phyloP scores from a whole-genome alignment of 1,284 basidiomycete genomes.

The Singerocomus inundabilis region DNA sequence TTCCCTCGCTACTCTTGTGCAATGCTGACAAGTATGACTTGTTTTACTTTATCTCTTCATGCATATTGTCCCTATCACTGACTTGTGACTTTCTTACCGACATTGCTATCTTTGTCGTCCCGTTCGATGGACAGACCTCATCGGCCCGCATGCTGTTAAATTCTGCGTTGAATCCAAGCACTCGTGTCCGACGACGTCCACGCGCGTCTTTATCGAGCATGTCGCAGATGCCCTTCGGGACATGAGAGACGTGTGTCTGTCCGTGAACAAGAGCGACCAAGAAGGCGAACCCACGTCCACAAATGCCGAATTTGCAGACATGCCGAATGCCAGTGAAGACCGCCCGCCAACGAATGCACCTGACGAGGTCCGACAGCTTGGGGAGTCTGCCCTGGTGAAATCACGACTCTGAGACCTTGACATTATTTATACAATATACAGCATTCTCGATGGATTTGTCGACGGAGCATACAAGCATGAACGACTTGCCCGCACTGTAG shows the following conservation, averaged over 20 bases:
- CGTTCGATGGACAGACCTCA: constrained; percentile 60
- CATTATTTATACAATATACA: not conserved
- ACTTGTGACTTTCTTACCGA: not conserved
- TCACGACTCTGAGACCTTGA: constrained; percentile 18
- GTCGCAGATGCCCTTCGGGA: constrained; percentile 71
- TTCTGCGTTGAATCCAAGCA: constrained; percentile 95
- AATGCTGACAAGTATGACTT: not conserved
- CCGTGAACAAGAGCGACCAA: constrained; percentile 5
- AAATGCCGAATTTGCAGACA: not conserved
- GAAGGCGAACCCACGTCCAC: constrained; percentile 2
- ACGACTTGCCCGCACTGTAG: not conserved
- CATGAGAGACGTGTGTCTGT: constrained; percentile 59
- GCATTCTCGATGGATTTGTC: not conserved
- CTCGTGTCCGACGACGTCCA: constrained; percentile 71
- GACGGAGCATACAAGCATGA: not conserved
- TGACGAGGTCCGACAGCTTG: not conserved
- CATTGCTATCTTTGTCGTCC: no score
- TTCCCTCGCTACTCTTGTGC: not conserved
- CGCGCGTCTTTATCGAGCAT: constrained; percentile 65
- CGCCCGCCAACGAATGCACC: not conserved
- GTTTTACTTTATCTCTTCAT: not conserved
- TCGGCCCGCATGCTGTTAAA: constrained; percentile 80
- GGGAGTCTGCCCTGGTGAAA: constrained; percentile 11
- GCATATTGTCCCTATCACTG: not conserved
- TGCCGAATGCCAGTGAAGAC: not conserved